Conservation (phyloP, 441 rosid species). For the Rhodomyrtus psidioides region DNA sequence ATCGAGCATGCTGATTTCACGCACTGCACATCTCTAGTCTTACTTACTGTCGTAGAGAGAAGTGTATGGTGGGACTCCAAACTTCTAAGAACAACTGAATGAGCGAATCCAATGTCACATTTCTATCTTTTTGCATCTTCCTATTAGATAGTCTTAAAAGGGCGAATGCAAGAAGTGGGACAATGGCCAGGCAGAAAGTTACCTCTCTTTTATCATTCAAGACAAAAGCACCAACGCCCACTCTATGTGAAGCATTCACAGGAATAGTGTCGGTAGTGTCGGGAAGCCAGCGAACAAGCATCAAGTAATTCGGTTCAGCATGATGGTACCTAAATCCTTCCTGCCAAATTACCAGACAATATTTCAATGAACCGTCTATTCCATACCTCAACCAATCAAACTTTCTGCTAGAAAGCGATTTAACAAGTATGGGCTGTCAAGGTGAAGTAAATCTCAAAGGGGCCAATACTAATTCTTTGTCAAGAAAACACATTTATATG, state of each 20-base stretch:
- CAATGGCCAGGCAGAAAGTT: background rate
- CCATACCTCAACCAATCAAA: background rate
- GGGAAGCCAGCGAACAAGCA: conserved; percentile 11
- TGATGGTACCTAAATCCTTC: conserved; percentile 11
- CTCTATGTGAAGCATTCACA: conserved; percentile 14
- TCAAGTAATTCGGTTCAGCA: conserved; percentile 9
- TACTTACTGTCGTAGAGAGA: background rate
- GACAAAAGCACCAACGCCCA: conserved; percentile 13
- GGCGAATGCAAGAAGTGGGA: background rate
- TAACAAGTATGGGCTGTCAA: background rate
- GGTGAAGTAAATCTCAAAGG: background rate
- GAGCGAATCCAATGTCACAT: background rate
- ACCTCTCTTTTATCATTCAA: conserved; percentile 12
- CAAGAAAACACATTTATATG: background rate
- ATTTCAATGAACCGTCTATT: background rate
- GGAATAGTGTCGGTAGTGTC: background rate
- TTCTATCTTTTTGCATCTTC: background rate
- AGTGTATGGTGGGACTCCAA: background rate
- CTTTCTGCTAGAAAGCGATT: background rate
- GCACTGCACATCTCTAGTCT: background rate
- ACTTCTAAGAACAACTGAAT: background rate
- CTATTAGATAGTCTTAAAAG: background rate
- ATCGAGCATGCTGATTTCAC: background rate
- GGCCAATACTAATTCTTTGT: background rate
- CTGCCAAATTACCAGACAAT: background rate